phyloP scores from a whole-genome alignment of 164 flowering plant species.

The Aristolochia californica region DNA sequence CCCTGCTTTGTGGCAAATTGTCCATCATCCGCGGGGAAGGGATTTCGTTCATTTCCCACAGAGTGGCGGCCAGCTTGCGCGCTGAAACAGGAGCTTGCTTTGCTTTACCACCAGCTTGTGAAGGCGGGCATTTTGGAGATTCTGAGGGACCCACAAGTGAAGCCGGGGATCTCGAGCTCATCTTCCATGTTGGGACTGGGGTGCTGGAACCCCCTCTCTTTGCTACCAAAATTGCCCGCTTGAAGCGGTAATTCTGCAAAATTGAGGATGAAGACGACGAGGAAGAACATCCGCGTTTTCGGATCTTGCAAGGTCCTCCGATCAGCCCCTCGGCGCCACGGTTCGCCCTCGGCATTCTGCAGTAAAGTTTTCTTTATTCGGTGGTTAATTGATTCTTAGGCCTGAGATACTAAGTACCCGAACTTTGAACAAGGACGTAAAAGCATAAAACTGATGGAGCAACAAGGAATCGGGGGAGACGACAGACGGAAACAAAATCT shows the following conservation, averaged over 20 bases:
- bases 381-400: not conserved
- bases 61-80: slow-evolving; percentile 84
- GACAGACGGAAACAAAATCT: too few relatives aligned
- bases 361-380: not conserved
- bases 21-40: slow-evolving; percentile 42
- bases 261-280: slow-evolving; percentile 66
- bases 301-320: slow-evolving; percentile 41
- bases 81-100: slow-evolving; percentile 62
- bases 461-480: too few relatives aligned
- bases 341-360: slow-evolving; percentile 46
- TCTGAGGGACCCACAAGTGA: slow-evolving; percentile 21
- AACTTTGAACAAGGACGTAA: too few relatives aligned
- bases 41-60: slow-evolving; percentile 92
- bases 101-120: slow-evolving; percentile 22
- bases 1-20: slow-evolving; percentile 21
- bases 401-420: too few relatives aligned
- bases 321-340: slow-evolving; percentile 30
- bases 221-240: slow-evolving; percentile 58
- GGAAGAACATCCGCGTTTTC: slow-evolving; percentile 77
- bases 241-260: slow-evolving; percentile 53
- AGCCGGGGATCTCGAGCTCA: slow-evolving; percentile 38
- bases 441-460: too few relatives aligned
- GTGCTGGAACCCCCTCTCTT: slow-evolving; percentile 64
- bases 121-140: slow-evolving; percentile 30
- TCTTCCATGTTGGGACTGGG: slow-evolving; percentile 69